phyloP scores from a whole-genome alignment of 306 rosid species.

The Cyamopsis tetragonoloba region DNA sequence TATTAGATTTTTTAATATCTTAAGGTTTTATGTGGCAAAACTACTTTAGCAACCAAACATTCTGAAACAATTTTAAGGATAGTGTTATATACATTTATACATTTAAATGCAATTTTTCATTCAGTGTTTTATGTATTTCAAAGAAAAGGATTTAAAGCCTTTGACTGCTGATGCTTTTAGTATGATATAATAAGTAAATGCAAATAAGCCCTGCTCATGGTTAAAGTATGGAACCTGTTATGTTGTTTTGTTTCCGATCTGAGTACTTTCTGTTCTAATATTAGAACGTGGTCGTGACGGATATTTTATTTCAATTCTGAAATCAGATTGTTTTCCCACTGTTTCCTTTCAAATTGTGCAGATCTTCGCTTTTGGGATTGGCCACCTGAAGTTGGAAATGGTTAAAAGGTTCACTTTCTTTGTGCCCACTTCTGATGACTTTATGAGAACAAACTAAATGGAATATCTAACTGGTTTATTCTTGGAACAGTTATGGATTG shows the following conservation, averaged over 20 bases:
- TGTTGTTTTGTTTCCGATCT: background rate
- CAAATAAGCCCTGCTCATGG: background rate
- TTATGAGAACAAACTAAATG: conserved; percentile 4
- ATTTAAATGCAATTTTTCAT: background rate
- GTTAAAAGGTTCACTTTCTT: conserved; percentile 53
- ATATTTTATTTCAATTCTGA: conserved; percentile 15
- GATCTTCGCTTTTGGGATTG: conserved; percentile 32
- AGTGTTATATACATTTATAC: background rate
- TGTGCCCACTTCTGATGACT: conserved; percentile 5
- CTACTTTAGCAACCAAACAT: background rate
- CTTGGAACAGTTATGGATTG: conserved; percentile 66
- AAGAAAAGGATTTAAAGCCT: background rate
- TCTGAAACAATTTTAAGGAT: background rate
- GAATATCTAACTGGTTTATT: conserved; percentile 26
- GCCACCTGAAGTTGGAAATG: conserved; percentile 56
- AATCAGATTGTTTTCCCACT: conserved; percentile 13
- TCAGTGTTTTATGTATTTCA: background rate
- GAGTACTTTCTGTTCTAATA: conserved; percentile 15
- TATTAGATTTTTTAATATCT: background rate
- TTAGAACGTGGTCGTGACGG: background rate
- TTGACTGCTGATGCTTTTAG: background rate
- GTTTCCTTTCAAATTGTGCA: conserved; percentile 18
- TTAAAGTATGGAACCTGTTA: conserved; percentile 8
- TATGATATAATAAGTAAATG: background rate
- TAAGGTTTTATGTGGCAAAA: background rate